A percentile compares a stretch with the other conserved stretches of the same genome.
These are phyloP conservation scores for Alisma plantagoaquatica DNA, from an alignment of 106 monocot genomes.

Conservation along the genomic window DNA sequence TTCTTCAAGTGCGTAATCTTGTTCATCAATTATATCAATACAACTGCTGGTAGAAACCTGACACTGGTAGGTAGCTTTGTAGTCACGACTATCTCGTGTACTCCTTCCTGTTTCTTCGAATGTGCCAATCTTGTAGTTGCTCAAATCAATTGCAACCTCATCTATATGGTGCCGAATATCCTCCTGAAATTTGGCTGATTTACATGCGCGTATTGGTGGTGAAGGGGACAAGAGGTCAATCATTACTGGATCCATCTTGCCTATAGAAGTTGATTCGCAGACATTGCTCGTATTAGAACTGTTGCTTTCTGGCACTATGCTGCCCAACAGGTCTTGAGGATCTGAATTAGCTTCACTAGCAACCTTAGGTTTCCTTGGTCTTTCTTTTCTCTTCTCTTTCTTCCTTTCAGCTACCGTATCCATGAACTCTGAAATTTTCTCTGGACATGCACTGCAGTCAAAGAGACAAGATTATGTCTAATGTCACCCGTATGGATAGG, in stretches of 20 bases:
- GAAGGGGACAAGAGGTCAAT: slow-evolving; percentile 71
- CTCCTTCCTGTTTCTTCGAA: not conserved
- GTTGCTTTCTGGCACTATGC: slow-evolving; percentile 31
- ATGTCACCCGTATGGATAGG: not conserved
- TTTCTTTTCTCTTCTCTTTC: slow-evolving; percentile 38
- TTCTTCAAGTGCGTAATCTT: no score
- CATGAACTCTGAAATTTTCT: slow-evolving; percentile 58
- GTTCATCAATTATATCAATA: no score
- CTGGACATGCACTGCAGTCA: slow-evolving; percentile 64
- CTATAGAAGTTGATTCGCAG: not conserved
- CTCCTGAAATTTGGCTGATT: slow-evolving; percentile 21
- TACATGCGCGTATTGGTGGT: slow-evolving; percentile 41
- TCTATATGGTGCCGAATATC: not conserved
- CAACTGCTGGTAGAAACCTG: no score
- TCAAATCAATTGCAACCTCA: slow-evolving; percentile 12
- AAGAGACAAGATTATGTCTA: not conserved
- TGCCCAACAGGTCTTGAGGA: slow-evolving; percentile 43
- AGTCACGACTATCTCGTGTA: no score
- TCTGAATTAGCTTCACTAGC: slow-evolving; percentile 33
- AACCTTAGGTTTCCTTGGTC: slow-evolving; percentile 27
- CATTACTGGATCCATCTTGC: slow-evolving; percentile 11
- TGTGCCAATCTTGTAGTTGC: not conserved
- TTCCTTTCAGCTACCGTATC: slow-evolving; percentile 40
- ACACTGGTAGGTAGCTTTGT: no score
- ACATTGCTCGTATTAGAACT: not conserved